phyloP scores from a whole-genome alignment of 257 asterid species.

The Ballota nigra region DNA sequence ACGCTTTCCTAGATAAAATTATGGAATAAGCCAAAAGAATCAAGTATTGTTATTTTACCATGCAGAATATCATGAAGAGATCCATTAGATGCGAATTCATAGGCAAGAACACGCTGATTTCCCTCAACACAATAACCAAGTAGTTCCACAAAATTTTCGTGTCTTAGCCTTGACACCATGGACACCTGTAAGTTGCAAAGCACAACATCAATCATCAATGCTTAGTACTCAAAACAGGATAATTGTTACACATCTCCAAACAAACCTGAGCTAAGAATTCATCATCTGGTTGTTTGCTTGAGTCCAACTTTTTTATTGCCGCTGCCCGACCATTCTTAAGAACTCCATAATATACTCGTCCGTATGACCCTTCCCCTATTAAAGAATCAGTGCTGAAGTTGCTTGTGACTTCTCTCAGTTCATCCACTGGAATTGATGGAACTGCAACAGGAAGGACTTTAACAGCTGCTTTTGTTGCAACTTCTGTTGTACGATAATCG shows the following conservation, averaged over 20 bases:
- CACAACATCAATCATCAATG: neutral
- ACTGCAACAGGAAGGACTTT: constrained; percentile 71
- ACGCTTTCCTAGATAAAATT: neutral
- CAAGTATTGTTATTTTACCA: constrained; percentile 44
- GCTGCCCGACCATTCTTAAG: constrained; percentile 60
- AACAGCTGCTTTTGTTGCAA: constrained; percentile 51
- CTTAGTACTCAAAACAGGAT: constrained; percentile 2
- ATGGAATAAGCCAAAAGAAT: neutral
- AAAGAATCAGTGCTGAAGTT: constrained; percentile 62
- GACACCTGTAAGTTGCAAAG: constrained; percentile 55
- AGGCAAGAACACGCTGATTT: constrained; percentile 69
- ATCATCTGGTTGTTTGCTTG: constrained; percentile 83
- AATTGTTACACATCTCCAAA: constrained; percentile 10
- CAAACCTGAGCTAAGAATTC: constrained; percentile 83
- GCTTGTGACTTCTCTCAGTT: constrained; percentile 66
- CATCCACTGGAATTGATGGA: constrained; percentile 70
- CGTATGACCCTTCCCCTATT: constrained; percentile 92
- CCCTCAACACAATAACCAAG: constrained; percentile 92
- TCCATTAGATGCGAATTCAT: constrained; percentile 87
- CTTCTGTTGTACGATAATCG: constrained; percentile 51
- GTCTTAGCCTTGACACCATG: constrained; percentile 86
- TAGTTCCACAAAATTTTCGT: constrained; percentile 71
- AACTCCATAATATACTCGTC: constrained; percentile 77
- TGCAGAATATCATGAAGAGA: constrained; percentile 93
- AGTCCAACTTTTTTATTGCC: constrained; percentile 81